Evolutionary conservation across 257 asterid genomes (phyloP).

Genomic region (Capsicum baccatum): DNA sequence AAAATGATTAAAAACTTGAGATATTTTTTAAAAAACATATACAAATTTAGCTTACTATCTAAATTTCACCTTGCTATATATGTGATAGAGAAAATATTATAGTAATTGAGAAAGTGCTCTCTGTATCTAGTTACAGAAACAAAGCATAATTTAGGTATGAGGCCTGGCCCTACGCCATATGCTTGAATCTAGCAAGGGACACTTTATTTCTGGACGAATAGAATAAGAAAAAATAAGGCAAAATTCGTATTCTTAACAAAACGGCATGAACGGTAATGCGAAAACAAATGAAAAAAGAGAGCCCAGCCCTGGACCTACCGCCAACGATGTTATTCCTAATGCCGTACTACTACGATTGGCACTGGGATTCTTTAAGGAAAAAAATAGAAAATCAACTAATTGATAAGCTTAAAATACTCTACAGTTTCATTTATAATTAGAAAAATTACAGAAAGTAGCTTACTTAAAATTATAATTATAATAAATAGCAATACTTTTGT

Average conservation of each 20-base stretch:
- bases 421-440: not conserved
- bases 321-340: constrained; percentile 1
- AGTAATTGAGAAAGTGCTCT: too few species aligned
- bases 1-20: too few species aligned
- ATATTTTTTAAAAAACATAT: too few species aligned
- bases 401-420: not conserved
- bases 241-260: not conserved
- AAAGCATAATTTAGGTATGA: constrained; percentile 20
- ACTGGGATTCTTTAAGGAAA: not conserved
- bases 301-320: not conserved
- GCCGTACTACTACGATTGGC: constrained; percentile 10
- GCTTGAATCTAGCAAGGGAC: not conserved
- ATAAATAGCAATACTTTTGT: too few species aligned
- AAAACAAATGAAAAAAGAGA: not conserved
- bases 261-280: not conserved
- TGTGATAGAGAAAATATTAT: too few species aligned
- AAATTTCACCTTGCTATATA: too few species aligned
- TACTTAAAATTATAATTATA: too few species aligned
- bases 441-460: too few species aligned
- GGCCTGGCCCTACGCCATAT: not conserved
- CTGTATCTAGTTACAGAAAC: not conserved
- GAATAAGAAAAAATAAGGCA: not conserved
- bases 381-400: not conserved
- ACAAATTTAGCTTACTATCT: too few species aligned
- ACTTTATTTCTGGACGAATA: constrained; percentile 6